Evolutionary conservation across 352 stramenopile species (phyloP).

Genomic region (Phytophthora sansomeana): DNA sequence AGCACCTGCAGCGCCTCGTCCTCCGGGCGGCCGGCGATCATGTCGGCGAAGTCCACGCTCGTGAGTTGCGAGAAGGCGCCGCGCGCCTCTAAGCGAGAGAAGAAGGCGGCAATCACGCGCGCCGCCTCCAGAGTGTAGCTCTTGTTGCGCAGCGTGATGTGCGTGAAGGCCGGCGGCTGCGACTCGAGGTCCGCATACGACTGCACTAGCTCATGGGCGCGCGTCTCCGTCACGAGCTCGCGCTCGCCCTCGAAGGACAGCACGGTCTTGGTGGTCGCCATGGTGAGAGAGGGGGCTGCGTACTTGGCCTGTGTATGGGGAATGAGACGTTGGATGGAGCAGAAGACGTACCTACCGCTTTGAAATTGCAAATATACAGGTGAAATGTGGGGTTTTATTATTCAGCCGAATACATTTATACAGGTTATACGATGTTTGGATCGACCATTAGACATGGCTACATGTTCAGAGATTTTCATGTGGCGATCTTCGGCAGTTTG

Average conservation of each 20-base stretch:
- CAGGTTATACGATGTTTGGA: not conserved
- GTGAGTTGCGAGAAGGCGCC: constrained; percentile 67
- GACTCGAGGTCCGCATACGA: constrained; percentile 49
- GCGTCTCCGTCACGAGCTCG: constrained; percentile 79
- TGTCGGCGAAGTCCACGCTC: constrained; percentile 89
- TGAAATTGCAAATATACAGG: too few relatives aligned
- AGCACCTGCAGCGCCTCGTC: constrained; percentile 88
- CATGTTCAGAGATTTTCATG: constrained; percentile 3
- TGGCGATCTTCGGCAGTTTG: constrained; percentile 14
- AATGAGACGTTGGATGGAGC: constrained; percentile 7
- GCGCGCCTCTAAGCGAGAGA: constrained; percentile 53
- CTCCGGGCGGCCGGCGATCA: constrained; percentile 85
- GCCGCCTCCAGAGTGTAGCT: constrained; percentile 87
- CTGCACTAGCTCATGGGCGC: constrained; percentile 72
- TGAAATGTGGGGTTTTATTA: too few relatives aligned
- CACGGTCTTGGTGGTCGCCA: constrained; percentile 42
- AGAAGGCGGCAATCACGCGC: constrained; percentile 78
- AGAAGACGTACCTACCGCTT: too few relatives aligned
- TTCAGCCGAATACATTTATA: not conserved
- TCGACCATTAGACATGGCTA: constrained; percentile 26
- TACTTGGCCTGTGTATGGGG: constrained; percentile 27
- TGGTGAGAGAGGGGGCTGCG: constrained; percentile 8
- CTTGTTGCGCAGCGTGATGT: constrained; percentile 91
- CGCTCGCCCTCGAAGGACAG: constrained; percentile 80
- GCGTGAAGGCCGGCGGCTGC: constrained; percentile 56